A percentile compares a stretch with the other conserved stretches of the same genome.
These are phyloP conservation scores for Trichoderma oligosporum DNA, from an alignment of 2,329 filamentous ascomycete genomes.

Conservation along the genomic window DNA sequence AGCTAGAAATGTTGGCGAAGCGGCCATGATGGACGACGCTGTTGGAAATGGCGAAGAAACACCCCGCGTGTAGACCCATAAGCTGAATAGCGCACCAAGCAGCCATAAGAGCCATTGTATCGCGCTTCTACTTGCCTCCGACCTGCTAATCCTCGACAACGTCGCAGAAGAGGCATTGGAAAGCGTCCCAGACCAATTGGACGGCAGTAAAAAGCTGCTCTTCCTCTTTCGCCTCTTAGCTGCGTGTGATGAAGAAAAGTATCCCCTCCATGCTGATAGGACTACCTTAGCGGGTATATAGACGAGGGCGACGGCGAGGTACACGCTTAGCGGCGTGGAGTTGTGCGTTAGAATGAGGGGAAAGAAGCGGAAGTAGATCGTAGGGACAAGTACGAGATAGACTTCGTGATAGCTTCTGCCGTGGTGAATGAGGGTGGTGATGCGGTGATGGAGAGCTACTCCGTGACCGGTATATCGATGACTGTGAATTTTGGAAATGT, in stretches of 20 bases:
- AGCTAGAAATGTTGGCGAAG: constrained; percentile 14
- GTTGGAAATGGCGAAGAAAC: constrained; percentile 18
- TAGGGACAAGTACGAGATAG: constrained; percentile 9
- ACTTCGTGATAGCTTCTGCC: not conserved
- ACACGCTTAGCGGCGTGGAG: constrained; percentile 16
- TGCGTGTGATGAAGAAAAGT: not conserved
- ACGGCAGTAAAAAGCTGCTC: constrained; percentile 7
- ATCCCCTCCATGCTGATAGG: constrained; percentile 7
- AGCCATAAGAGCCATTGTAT: constrained; percentile 3
- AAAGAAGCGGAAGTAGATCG: constrained; percentile 19
- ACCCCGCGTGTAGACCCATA: constrained; percentile 17
- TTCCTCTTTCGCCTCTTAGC: constrained; percentile 13
- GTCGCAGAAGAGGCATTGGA: no score
- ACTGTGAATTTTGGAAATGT: not conserved
- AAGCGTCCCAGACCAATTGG: not conserved
- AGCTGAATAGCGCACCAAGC: constrained; percentile 14
- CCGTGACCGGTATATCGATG: not conserved
- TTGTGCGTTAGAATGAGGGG: constrained; percentile 19
- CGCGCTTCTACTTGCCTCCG: not conserved
- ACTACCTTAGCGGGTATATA: constrained; percentile 16
- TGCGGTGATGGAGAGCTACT: not conserved
- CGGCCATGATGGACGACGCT: constrained; percentile 14
- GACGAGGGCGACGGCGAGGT: constrained; percentile 18
- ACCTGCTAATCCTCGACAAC: not conserved
- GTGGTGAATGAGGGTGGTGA: constrained; percentile 6